These are phyloP conservation scores for Gloeostereum incarnatum DNA, from an alignment of 768 basidiomycete genomes.

Conservation along the genomic window DNA sequence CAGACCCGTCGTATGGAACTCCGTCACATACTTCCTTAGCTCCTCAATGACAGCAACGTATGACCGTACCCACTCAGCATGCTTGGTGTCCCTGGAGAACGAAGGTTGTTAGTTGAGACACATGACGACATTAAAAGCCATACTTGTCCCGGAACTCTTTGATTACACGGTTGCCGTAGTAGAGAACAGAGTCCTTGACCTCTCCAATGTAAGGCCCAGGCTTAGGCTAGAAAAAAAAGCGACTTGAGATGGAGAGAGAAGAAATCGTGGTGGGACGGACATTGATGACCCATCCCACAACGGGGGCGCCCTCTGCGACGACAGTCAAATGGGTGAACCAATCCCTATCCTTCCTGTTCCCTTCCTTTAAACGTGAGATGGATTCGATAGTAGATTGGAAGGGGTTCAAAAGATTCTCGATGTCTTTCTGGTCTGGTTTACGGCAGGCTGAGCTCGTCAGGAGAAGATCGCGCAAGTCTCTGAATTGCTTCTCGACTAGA, in stretches of 20 bases:
- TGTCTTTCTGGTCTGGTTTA: slow-evolving; percentile 60
- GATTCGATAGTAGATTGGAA: slow-evolving; percentile 66
- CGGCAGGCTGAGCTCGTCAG: slow-evolving; percentile 61
- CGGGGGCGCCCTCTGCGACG: slow-evolving; percentile 74
- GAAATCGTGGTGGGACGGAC: slow-evolving; percentile 35
- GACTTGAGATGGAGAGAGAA: not conserved
- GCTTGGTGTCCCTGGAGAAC: slow-evolving; percentile 65
- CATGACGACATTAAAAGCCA: slow-evolving; percentile 12
- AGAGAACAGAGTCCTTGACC: slow-evolving; percentile 78
- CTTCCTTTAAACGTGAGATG: slow-evolving; percentile 76
- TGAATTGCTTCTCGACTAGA: slow-evolving; percentile 59
- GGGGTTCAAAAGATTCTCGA: slow-evolving; percentile 53
- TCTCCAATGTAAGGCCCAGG: slow-evolving; percentile 76
- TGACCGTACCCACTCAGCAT: slow-evolving; percentile 80
- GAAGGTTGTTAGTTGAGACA: not conserved
- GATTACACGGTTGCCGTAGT: slow-evolving; percentile 84
- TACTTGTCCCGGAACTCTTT: slow-evolving; percentile 93
- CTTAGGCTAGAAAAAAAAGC: slow-evolving; percentile 44
- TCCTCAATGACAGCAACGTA: slow-evolving; percentile 68
- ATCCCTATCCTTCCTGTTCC: slow-evolving; percentile 68
- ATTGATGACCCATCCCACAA: slow-evolving; percentile 80
- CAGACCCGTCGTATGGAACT: slow-evolving; percentile 81
- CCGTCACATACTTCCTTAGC: slow-evolving; percentile 72
- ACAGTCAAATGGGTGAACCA: slow-evolving; percentile 77
- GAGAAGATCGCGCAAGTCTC: slow-evolving; percentile 61